Evolutionary conservation across 192 early-diverging fungal genomes (phyloP).

Genomic region (Spizellomyces sp.): DNA sequence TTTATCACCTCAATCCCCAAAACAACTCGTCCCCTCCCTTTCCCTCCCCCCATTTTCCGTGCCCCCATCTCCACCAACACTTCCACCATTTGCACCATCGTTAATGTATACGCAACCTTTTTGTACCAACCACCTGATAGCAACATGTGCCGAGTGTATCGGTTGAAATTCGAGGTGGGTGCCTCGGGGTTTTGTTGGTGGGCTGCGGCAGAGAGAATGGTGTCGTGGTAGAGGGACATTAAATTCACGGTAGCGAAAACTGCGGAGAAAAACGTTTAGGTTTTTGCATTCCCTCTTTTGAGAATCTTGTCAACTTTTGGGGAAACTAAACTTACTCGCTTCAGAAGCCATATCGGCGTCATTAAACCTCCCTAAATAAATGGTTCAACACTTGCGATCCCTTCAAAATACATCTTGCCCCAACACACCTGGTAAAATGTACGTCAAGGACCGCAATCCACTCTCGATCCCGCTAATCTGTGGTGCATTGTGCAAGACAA

Average conservation of each 20-base stretch:
- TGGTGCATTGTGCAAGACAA: constrained; percentile 85
- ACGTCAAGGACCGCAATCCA: constrained; percentile 82
- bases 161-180: constrained; percentile 55
- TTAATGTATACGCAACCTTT: constrained; percentile 61
- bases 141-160: constrained; percentile 72
- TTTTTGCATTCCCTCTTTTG: background rate
- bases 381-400: background rate
- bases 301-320: background rate
- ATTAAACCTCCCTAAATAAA: constrained; percentile 76
- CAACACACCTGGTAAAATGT: constrained; percentile 79
- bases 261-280: constrained; percentile 24
- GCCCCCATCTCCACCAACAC: constrained; percentile 80
- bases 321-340: constrained; percentile 47
- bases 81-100: constrained; percentile 71
- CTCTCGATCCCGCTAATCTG: constrained; percentile 88
- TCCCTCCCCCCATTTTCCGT: constrained; percentile 63
- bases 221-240: constrained; percentile 85
- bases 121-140: constrained; percentile 55
- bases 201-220: constrained; percentile 61
- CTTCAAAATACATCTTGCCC: too few species aligned
- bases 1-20: constrained; percentile 68
- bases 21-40: constrained; percentile 63
- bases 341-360: constrained; percentile 92
- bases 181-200: constrained; percentile 38
- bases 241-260: constrained; percentile 81